Evolutionary conservation across 176 grass and related monocot species (phyloP).

Genomic region (Oryza punctata): DNA sequence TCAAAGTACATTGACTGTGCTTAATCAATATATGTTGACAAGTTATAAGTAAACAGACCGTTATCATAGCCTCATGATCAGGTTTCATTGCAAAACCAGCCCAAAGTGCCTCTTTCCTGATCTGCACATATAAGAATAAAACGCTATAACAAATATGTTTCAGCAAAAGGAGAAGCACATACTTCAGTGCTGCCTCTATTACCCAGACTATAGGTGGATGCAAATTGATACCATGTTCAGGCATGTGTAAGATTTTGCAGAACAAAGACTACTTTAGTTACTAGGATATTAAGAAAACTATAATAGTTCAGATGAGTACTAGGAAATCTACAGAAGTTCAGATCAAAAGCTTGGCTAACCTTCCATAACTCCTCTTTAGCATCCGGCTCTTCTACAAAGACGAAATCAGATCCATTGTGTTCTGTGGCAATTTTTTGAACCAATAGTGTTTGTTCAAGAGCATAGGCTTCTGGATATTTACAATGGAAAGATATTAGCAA

Average conservation of each 20-base stretch:
- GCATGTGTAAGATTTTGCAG: background rate
- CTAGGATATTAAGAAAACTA: background rate
- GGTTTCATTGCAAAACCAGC: constrained; percentile 94
- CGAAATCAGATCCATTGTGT: constrained; percentile 88
- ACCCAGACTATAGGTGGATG: background rate
- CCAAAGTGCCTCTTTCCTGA: constrained; percentile 96
- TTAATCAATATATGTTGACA: constrained; percentile 25
- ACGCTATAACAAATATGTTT: constrained; percentile 32
- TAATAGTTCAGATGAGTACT: constrained; percentile 7
- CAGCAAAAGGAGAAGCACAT: constrained; percentile 1
- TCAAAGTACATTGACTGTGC: background rate
- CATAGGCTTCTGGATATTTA: constrained; percentile 82
- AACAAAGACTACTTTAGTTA: background rate
- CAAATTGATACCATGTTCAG: too few species aligned
- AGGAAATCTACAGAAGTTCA: constrained; percentile 11
- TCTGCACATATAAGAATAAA: constrained; percentile 49
- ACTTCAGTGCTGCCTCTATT: background rate
- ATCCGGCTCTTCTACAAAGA: constrained; percentile 79
- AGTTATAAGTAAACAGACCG: constrained; percentile 66
- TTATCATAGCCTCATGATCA: constrained; percentile 85
- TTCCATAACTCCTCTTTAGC: constrained; percentile 89
- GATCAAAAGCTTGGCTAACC: constrained; percentile 42
- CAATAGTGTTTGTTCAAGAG: constrained; percentile 80
- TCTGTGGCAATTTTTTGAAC: constrained; percentile 93
- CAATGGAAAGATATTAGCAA: constrained; percentile 21